Evolutionary conservation across 495 filamentous ascomycete genomes (phyloP).

Genomic region (Niebla homalea): DNA sequence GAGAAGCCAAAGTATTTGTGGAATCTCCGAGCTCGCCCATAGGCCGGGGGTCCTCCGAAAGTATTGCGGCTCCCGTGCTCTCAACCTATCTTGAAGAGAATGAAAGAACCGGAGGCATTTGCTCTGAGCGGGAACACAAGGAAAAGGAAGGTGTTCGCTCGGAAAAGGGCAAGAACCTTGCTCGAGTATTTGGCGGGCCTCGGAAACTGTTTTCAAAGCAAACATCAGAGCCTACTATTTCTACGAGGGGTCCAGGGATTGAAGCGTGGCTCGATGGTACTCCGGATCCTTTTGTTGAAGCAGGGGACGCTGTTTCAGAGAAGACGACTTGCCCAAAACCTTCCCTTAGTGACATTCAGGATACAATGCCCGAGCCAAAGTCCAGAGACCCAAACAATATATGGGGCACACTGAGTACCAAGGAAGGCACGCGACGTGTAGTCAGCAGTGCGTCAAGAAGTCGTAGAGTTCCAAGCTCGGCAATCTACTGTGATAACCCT

Average conservation of each 20-base stretch:
- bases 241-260: slow-evolving; percentile 43
- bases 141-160: slow-evolving; percentile 17
- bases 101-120: slow-evolving; percentile 9
- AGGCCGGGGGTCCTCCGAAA: not conserved
- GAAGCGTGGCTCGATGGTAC: slow-evolving; percentile 67
- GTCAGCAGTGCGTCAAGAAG: slow-evolving; percentile 16
- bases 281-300: slow-evolving; percentile 57
- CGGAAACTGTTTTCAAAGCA: slow-evolving; percentile 43
- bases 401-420: slow-evolving; percentile 13
- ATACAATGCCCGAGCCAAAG: slow-evolving; percentile 1
- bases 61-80: not conserved
- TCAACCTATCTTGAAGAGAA: not conserved
- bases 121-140: slow-evolving; percentile 1
- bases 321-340: slow-evolving; percentile 27
- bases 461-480: slow-evolving; percentile 15
- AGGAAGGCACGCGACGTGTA: slow-evolving; percentile 14
- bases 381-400: slow-evolving; percentile 15
- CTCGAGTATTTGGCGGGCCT: slow-evolving; percentile 37
- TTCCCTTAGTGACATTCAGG: slow-evolving; percentile 13
- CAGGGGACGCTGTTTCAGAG: slow-evolving; percentile 26
- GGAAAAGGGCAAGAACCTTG: slow-evolving; percentile 36
- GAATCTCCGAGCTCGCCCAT: slow-evolving; percentile 8
- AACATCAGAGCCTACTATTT: slow-evolving; percentile 39
- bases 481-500: slow-evolving; percentile 17
- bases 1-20: too few relatives aligned